phyloP scores from a whole-genome alignment of 148 eudicot genomes.

The Salicornia ramosissima region DNA sequence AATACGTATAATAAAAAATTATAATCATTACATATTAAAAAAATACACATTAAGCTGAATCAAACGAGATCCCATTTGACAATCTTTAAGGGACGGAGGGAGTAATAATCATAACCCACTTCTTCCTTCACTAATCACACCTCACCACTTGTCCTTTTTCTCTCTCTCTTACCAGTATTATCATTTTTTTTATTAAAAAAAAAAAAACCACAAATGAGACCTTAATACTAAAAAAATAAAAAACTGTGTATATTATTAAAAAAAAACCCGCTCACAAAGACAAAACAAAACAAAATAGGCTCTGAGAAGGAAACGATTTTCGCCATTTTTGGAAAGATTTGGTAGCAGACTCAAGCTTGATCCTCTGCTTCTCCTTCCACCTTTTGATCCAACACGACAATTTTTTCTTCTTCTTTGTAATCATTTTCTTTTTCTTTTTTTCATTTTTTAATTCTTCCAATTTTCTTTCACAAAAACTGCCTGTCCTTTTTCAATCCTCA shows the following conservation, averaged over 20 bases:
- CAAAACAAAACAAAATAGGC: not conserved
- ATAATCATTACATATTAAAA: too few species aligned
- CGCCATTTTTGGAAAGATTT: constrained; percentile 24
- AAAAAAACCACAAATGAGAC: too few species aligned
- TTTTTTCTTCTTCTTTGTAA: not conserved
- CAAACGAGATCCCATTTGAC: too few species aligned
- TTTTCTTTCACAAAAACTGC: not conserved
- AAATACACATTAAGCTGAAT: too few species aligned
- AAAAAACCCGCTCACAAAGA: not conserved
- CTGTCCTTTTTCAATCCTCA: not conserved
- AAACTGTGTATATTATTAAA: not conserved
- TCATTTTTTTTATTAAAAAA: too few species aligned
- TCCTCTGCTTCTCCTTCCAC: constrained; percentile 8
- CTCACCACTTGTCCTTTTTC: too few species aligned
- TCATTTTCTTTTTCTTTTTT: not conserved
- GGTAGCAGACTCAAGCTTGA: constrained; percentile 13
- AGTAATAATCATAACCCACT: too few species aligned
- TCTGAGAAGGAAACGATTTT: constrained; percentile 12
- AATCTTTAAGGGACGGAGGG: too few species aligned
- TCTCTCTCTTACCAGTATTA: too few species aligned
- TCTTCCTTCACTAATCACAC: too few species aligned
- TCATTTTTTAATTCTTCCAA: not conserved
- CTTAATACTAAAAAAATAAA: too few species aligned
- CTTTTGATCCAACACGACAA: constrained; percentile 18
- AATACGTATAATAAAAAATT: too few species aligned